These are phyloP conservation scores for Aspergillus indologenus DNA, from an alignment of 495 filamentous ascomycete genomes.

Conservation along the genomic window DNA sequence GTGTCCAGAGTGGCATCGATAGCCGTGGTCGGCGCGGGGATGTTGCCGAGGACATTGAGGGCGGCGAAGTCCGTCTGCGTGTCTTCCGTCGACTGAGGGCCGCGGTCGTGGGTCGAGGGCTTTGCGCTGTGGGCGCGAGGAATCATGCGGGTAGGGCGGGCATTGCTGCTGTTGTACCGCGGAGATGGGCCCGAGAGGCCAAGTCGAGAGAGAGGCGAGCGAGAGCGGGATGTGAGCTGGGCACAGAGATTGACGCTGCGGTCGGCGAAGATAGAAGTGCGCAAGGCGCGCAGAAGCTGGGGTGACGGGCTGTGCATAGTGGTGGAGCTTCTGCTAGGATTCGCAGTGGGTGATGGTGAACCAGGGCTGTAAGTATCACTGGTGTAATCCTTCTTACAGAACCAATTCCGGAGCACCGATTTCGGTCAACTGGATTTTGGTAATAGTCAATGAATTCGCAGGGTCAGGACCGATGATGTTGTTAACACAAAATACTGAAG, in stretches of 20 bases:
- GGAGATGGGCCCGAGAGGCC: constrained; percentile 11
- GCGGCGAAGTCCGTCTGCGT: constrained; percentile 71
- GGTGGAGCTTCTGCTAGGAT: neutral
- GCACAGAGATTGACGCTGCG: constrained; percentile 16
- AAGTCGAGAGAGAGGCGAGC: constrained; percentile 10
- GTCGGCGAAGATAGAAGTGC: constrained; percentile 28
- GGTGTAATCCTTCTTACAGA: no score
- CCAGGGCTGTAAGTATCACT: neutral
- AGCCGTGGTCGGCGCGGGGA: constrained; percentile 71
- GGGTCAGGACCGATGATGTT: neutral
- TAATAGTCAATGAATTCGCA: no score
- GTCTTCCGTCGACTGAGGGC: constrained; percentile 55
- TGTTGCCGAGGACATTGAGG: constrained; percentile 76
- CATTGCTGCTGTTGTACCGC: constrained; percentile 30
- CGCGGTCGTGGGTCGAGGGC: constrained; percentile 51
- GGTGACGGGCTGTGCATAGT: constrained; percentile 43
- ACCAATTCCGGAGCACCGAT: no score
- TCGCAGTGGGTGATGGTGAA: neutral
- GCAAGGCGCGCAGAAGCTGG: constrained; percentile 45
- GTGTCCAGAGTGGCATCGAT: constrained; percentile 58
- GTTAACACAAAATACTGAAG: neutral
- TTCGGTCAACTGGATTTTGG: no score
- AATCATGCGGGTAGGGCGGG: constrained; percentile 36
- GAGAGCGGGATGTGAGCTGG: constrained; percentile 14
- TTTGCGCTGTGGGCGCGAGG: constrained; percentile 40